phyloP scores from a whole-genome alignment of 1,284 basidiomycete species.

The Mycena citricolor region DNA sequence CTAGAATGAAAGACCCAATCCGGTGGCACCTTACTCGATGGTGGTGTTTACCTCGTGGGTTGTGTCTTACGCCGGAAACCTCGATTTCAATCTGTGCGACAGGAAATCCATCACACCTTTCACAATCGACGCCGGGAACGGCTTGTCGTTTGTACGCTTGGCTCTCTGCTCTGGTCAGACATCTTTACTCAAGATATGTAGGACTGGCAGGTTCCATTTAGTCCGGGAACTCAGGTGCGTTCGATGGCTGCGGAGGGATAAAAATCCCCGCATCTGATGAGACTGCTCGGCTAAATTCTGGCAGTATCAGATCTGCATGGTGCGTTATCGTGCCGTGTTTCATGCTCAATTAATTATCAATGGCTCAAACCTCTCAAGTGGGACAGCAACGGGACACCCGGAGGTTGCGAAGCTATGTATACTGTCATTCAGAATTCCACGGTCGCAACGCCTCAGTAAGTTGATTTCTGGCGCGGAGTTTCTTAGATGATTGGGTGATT shows the following conservation, averaged over 20 bases:
- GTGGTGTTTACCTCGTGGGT: slow-evolving; percentile 51
- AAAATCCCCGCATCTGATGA: neutral
- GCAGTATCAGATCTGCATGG: slow-evolving; percentile 24
- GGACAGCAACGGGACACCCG: slow-evolving; percentile 20
- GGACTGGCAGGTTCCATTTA: slow-evolving; percentile 51
- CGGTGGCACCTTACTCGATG: slow-evolving; percentile 47
- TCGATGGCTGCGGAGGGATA: neutral
- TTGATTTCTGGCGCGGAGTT: too few relatives aligned
- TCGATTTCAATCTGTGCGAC: neutral
- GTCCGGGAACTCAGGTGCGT: slow-evolving; percentile 46
- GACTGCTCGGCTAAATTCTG: neutral
- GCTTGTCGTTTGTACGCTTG: slow-evolving; percentile 39
- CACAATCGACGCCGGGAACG: slow-evolving; percentile 41
- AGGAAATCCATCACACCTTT: slow-evolving; percentile 46
- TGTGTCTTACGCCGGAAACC: neutral
- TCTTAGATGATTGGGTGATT: slow-evolving; percentile 35
- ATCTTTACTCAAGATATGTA: slow-evolving; percentile 21
- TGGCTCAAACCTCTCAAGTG: neutral
- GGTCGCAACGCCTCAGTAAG: slow-evolving; percentile 10
- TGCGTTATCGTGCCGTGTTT: neutral
- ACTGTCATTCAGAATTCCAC: slow-evolving; percentile 47
- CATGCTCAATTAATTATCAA: slow-evolving; percentile 37
- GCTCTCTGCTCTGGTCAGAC: neutral
- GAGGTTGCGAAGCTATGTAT: slow-evolving; percentile 60
- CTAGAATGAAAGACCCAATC: slow-evolving; percentile 39